Base-by-base conservation (phyloP, 2,329 filamentous ascomycete genomes). In the Gliomastix tumulicola region DNA sequence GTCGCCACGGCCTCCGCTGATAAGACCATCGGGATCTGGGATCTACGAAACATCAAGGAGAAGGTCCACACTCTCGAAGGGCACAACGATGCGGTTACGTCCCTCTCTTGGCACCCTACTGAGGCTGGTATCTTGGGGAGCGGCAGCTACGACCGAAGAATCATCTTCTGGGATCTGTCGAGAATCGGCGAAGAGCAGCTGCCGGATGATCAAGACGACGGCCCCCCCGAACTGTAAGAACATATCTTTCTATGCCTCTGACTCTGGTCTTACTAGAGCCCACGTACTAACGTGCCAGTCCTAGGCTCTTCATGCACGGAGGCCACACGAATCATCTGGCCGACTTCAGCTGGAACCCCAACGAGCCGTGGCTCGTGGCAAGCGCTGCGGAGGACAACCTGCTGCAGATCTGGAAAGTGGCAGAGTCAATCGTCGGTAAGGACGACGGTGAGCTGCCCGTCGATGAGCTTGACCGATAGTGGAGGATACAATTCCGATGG, bases 321-420 rank as follows among this genome's bases (percentile, higher is more conserved):
- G 92, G 92, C 21, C 94, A 98, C 66, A 98, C 92, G 10, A 96
- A 96, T 63, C 84, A 94, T 47, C 79, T 98, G 43, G 88, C 87
- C 23, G 94, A 98, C 62, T 98, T 98, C 55, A 90, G 84, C 63
- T 98, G 90, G 90, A 98, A 98, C 62, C 79, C 80, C 48, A 95
- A 94, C 56, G 88, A 96, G 52, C 89, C 90, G 5, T 98, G 94
- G 94, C 78, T 96, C 38, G 85, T 98, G 47, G 89, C 88, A 59
- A 94, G 86, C 42, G 89, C 92, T 13, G 92, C 90, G 1, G 94
- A 98, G 57, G 92, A 98, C 65, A 98, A 98, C 55, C 70, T 97
- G 47, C 75, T 98, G 44, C 92, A 98, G 62, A 86, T 96, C 49
- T 97, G 86, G 86, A 89, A 87, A 62, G 84, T 88, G 17, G 80